Percentiles rank a stretch among this genome's conserved stretches.
Evolutionary conservation across 352 stramenopile species (phyloP).

Genomic region (Globisporangium rhizosaccharum): DNA sequence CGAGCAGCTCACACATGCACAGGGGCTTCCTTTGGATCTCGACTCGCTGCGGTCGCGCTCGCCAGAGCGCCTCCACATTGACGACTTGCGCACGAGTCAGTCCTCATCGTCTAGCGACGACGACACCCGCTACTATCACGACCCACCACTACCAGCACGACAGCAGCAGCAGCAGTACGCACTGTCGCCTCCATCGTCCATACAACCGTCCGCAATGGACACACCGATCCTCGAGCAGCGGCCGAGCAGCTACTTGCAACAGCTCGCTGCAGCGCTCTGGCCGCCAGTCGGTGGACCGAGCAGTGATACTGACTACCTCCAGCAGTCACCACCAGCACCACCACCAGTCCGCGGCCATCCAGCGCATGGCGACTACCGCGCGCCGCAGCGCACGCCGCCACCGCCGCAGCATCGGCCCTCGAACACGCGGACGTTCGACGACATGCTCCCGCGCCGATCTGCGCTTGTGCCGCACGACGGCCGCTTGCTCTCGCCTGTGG

Average conservation of each 20-base stretch:
- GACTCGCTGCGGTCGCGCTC: neutral
- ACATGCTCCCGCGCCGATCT: constrained; percentile 27
- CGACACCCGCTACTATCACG: constrained; percentile 1
- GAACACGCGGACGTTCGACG: constrained; percentile 12
- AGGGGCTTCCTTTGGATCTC: neutral
- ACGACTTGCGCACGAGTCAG: constrained; percentile 8
- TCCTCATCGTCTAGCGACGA: neutral
- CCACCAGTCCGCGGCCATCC: neutral
- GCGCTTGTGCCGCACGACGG: constrained; percentile 20
- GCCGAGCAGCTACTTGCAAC: too few species aligned
- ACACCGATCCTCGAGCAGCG: neutral
- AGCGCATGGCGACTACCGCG: neutral
- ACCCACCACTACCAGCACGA: neutral
- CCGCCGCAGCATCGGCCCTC: neutral
- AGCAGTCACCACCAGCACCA: neutral
- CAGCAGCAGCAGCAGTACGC: neutral
- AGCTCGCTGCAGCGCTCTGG: neutral
- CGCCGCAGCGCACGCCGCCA: constrained; percentile 1
- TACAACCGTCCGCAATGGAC: neutral
- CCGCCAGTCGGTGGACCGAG: neutral
- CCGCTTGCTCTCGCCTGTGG: constrained; percentile 8
- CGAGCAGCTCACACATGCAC: neutral
- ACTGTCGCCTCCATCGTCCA: neutral
- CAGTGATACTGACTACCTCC: neutral
- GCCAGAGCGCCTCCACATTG: constrained; percentile 6